phyloP scores from a whole-genome alignment of 768 basidiomycete species.

The Mycena maculata region DNA sequence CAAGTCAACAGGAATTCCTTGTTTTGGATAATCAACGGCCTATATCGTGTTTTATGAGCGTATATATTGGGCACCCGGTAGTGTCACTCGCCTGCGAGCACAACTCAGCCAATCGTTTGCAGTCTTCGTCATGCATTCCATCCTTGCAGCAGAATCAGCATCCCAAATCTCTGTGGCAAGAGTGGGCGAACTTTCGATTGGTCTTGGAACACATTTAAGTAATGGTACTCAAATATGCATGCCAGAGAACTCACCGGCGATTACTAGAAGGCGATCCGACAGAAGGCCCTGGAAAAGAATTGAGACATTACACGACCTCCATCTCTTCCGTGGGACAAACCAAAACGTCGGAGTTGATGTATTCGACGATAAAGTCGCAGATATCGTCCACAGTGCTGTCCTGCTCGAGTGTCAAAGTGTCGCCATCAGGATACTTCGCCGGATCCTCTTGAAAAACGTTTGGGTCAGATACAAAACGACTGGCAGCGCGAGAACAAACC shows the following conservation, averaged over 20 bases:
- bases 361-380: conserved; percentile 85
- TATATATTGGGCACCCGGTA: too few relatives aligned
- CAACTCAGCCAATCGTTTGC: conserved; percentile 67
- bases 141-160: conserved; percentile 49
- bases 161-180: not conserved
- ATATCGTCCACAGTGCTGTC: conserved; percentile 75
- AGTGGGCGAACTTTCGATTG: conserved; percentile 69
- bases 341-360: conserved; percentile 85
- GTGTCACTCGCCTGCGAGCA: conserved; percentile 57
- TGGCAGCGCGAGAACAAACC: too few relatives aligned
- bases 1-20: conserved; percentile 73
- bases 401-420: conserved; percentile 53
- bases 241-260: conserved; percentile 64
- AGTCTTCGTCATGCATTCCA: conserved; percentile 70
- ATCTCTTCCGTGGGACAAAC: conserved; percentile 50
- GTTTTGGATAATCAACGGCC: conserved; percentile 87
- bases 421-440: conserved; percentile 59
- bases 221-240: conserved; percentile 2
- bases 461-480: too few relatives aligned
- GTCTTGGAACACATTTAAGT: conserved; percentile 53
- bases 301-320: not conserved
- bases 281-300: conserved; percentile 66
- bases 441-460: conserved; percentile 47
- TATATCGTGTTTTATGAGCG: conserved; percentile 39
- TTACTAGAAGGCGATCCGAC: conserved; percentile 73